phyloP scores from a whole-genome alignment of 176 grass and related monocot species.

The Aegilops umbellulata region DNA sequence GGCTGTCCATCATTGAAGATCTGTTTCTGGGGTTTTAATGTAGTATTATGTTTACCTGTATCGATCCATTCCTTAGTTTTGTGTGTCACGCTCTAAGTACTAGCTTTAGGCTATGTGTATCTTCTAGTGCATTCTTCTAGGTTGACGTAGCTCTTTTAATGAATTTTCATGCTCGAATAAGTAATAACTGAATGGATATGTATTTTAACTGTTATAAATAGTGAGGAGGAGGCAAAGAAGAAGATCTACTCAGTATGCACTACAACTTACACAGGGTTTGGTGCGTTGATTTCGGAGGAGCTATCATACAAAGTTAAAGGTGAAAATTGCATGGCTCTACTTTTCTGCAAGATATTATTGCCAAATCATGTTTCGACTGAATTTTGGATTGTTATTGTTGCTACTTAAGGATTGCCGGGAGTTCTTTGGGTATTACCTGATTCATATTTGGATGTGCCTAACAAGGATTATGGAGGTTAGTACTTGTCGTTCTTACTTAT shows the following conservation, averaged over 20 bases:
- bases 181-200: neutral
- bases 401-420: slow-evolving; percentile 69
- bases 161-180: neutral
- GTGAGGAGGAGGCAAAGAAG: slow-evolving; percentile 95
- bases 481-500: neutral
- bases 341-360: slow-evolving; percentile 14
- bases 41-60: neutral
- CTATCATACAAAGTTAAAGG: slow-evolving; percentile 99
- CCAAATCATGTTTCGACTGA: neutral
- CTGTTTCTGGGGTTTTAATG: neutral
- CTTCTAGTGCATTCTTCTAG: neutral
- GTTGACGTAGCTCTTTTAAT: neutral
- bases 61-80: neutral
- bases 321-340: slow-evolving; percentile 29
- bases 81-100: neutral
- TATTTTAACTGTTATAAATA: slow-evolving; percentile 30
- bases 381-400: neutral
- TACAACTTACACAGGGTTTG: slow-evolving; percentile 78
- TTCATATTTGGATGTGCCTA: slow-evolving; percentile 97
- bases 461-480: slow-evolving; percentile 98
- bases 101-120: slow-evolving; percentile 5
- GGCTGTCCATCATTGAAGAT: neutral
- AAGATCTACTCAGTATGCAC: slow-evolving; percentile 96
- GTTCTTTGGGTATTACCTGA: slow-evolving; percentile 99
- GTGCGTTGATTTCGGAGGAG: slow-evolving; percentile 90